Conservation (phyloP, 176 grass and related monocot species). For the Poa pratensis region DNA sequence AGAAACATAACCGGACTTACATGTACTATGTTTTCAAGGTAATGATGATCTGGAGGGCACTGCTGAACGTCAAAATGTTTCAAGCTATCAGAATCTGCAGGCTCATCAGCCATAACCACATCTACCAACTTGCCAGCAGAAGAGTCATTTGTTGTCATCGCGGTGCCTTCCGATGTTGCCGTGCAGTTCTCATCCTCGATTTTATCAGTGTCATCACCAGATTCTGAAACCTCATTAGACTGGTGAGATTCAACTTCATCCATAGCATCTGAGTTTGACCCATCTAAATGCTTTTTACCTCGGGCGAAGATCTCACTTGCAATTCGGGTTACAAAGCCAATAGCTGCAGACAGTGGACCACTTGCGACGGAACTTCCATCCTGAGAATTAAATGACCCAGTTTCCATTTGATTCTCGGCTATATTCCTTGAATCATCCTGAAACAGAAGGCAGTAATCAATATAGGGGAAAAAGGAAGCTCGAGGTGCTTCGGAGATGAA, state of each 20-base stretch:
- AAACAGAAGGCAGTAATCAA: slow-evolving; percentile 37
- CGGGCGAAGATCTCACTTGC: slow-evolving; percentile 79
- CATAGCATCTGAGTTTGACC: slow-evolving; percentile 59
- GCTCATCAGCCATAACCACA: slow-evolving; percentile 42
- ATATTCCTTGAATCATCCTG: slow-evolving; percentile 45
- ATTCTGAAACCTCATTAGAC: slow-evolving; percentile 63
- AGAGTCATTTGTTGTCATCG: slow-evolving; percentile 43
- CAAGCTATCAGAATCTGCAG: slow-evolving; percentile 58
- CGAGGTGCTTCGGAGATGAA: slow-evolving; percentile 15
- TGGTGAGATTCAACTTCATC: slow-evolving; percentile 63
- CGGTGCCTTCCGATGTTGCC: slow-evolving; percentile 27
- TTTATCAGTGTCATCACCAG: slow-evolving; percentile 65
- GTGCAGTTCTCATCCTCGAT: slow-evolving; percentile 37
- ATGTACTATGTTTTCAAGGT: slow-evolving; percentile 57
- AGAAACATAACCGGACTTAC: slow-evolving; percentile 40
- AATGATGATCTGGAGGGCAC: slow-evolving; percentile 85
- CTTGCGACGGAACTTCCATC: slow-evolving; percentile 55
- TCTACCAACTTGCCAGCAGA: slow-evolving; percentile 34
- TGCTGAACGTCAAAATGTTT: slow-evolving; percentile 92
- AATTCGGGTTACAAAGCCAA: slow-evolving; percentile 73
- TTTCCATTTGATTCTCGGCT: slow-evolving; percentile 51
- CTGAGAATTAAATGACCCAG: slow-evolving; percentile 45
- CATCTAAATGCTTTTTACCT: slow-evolving; percentile 74
- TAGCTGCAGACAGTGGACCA: slow-evolving; percentile 73
- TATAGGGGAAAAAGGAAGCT: slow-evolving; percentile 1